Percentiles rank a stretch among this genome's conserved stretches.
phyloP scores from a whole-genome alignment of 139 green algal genomes.

The Picochlorum sp. region DNA sequence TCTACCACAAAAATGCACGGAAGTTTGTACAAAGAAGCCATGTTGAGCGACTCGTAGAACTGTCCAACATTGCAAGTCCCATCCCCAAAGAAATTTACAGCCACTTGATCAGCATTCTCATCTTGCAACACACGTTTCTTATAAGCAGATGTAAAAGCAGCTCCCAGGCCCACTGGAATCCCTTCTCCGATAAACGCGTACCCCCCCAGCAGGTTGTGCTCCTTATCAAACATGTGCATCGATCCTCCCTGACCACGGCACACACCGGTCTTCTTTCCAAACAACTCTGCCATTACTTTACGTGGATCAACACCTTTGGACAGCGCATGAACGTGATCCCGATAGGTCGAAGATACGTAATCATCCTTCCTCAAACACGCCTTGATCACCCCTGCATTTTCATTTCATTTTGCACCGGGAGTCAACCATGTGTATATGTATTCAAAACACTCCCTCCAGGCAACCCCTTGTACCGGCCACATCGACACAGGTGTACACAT shows the following conservation, averaged over 20 bases:
- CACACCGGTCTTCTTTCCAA: conserved; percentile 94
- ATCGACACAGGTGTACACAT: no score
- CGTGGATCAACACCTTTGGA: conserved; percentile 74
- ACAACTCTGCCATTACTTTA: conserved; percentile 96
- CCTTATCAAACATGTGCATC: conserved; percentile 96
- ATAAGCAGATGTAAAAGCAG: conserved; percentile 88
- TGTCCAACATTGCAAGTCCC: conserved; percentile 95
- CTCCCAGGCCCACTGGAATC: conserved; percentile 89
- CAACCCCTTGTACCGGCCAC: no score
- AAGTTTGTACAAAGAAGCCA: conserved; percentile 95
- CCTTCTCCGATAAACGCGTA: conserved; percentile 98
- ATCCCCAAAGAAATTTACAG: conserved; percentile 78
- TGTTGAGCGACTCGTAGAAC: conserved; percentile 97
- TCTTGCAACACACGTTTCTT: conserved; percentile 56
- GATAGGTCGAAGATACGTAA: conserved; percentile 93
- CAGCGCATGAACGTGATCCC: conserved; percentile 96
- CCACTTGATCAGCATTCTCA: conserved; percentile 65
- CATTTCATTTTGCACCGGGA: no score
- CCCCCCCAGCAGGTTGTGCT: conserved; percentile 83
- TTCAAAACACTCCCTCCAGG: no score
- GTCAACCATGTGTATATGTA: background rate
- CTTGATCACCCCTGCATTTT: conserved; percentile 33
- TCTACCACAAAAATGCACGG: conserved; percentile 98
- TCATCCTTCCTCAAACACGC: conserved; percentile 61
- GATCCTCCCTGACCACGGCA: conserved; percentile 91